Percentiles rank a stretch among this genome's conserved stretches.
These are phyloP conservation scores for Orbilia javanica DNA, from an alignment of 2,329 filamentous ascomycete species.

Conservation along the genomic window DNA sequence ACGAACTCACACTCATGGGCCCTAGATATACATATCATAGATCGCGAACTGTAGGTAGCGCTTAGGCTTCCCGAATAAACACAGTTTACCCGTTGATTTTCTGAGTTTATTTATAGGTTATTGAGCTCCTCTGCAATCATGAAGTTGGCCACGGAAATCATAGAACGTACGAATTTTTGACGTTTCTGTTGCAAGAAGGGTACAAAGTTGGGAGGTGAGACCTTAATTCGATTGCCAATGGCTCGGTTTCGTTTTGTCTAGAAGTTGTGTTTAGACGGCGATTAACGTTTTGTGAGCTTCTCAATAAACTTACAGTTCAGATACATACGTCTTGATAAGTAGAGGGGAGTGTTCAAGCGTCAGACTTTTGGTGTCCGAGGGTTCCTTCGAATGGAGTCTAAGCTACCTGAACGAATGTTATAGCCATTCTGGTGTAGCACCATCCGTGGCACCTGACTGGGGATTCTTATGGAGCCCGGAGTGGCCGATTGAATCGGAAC, in stretches of 20 bases:
- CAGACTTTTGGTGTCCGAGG: not conserved
- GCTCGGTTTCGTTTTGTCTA: not conserved
- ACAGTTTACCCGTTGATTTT: not conserved
- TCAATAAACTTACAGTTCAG: not conserved
- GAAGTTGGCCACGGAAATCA: not conserved
- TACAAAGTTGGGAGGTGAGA: not conserved
- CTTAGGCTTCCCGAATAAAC: not conserved
- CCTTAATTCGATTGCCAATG: not conserved
- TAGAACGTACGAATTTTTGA: not conserved
- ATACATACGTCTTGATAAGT: not conserved
- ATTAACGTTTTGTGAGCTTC: not conserved
- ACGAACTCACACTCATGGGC: not conserved
- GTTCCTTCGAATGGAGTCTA: not conserved
- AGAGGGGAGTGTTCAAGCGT: not conserved
- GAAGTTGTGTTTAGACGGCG: not conserved
- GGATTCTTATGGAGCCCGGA: no score
- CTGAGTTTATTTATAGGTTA: not conserved
- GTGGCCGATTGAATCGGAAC: no score
- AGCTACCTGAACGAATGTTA: no score
- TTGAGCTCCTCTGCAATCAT: not conserved
- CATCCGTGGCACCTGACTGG: no score
- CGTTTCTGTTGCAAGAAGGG: constrained; percentile 6
- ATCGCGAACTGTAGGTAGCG: not conserved
- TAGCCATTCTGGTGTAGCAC: no score
- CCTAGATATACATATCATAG: no score